Conservation (phyloP, 2,329 filamentous ascomycete genomes). For the Colletotrichum acutatum region DNA sequence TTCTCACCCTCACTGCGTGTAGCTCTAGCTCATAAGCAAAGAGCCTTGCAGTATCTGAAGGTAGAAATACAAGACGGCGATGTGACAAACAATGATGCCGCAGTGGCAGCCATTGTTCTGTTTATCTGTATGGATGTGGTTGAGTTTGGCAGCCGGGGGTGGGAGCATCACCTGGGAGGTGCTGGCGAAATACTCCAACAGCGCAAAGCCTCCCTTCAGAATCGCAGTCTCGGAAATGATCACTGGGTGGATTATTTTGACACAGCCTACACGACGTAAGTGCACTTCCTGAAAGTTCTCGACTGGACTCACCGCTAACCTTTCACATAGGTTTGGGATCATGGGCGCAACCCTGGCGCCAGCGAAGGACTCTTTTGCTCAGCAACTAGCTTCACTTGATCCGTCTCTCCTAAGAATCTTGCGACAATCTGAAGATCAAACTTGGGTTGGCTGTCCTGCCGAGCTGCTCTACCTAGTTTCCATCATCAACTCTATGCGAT, state of each 20-base stretch:
- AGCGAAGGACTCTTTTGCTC: neutral
- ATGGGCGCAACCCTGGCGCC: slow-evolving; percentile 25
- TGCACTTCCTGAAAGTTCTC: neutral
- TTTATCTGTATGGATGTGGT: slow-evolving; percentile 32
- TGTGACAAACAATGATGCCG: slow-evolving; percentile 12
- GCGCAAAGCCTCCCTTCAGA: neutral
- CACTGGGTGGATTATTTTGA: slow-evolving; percentile 25
- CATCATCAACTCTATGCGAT: slow-evolving; percentile 12
- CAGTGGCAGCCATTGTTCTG: slow-evolving; percentile 24
- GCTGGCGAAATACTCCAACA: slow-evolving; percentile 16
- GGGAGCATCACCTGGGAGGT: slow-evolving; percentile 24
- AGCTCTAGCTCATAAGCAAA: slow-evolving; percentile 23
- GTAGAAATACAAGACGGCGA: neutral
- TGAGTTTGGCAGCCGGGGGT: slow-evolving; percentile 27
- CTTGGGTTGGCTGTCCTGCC: slow-evolving; percentile 30
- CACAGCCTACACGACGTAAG: slow-evolving; percentile 26
- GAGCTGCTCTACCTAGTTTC: slow-evolving; percentile 24
- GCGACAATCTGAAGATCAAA: slow-evolving; percentile 22
- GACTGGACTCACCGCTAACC: neutral
- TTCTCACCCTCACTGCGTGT: slow-evolving; percentile 6
- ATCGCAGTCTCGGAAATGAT: neutral
- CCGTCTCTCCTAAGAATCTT: slow-evolving; percentile 2
- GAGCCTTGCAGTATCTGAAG: slow-evolving; percentile 7
- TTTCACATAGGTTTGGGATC: neutral
- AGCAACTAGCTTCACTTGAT: neutral